Evolutionary conservation across 345 rosid genomes (phyloP), one percentile per base, ranked within the genome.

Genomic region (Syzygium jambos): DNA sequence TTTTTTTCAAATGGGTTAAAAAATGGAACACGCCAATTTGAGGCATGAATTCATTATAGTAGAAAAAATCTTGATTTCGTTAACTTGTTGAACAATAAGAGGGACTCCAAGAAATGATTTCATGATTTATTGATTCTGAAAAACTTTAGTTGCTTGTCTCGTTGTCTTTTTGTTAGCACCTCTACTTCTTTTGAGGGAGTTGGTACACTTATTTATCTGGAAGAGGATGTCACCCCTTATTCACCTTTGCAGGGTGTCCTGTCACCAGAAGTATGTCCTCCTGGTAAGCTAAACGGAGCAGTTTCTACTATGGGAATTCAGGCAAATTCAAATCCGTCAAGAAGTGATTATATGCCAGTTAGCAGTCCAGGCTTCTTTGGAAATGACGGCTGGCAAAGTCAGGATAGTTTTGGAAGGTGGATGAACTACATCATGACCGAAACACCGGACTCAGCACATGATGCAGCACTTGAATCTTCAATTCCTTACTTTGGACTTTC

Each of bases 321-420:
- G 53, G 86, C 63, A 85, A 91, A 92, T 91, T 88, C 90, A 86
- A 89, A 88, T 88, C 87, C 78, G 43, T 93, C 85, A 88, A 87
- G 88, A 85, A 88, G 87, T 23, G 93, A 92, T 87, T 85, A 91
- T 88, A 84, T 15, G 82, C 82, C 87, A 51, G 68, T 87, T 86
- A 90, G 90, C 91, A 93, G 92, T 87, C 84, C 89, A 89, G 93
- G 92, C 89, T 87, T 87, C 90, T 89, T 91, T 90, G 91, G 87
- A 38, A 87, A 93, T 90, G 93, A 90, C 61, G 93, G 94, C 91
- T 89, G 94, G 87, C 95, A 93, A 88, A 95, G 93, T 90, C 96
- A 95, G 90, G 99, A 94, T 88, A 98, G 96, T 93, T 94, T 95
- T 90, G 96, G 98, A 87, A 92, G 89, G 90, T 98, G 99, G 99